Base-by-base conservation (phyloP, 1,139 yeast genomes). In the Scheffersomyces lignicola region DNA sequence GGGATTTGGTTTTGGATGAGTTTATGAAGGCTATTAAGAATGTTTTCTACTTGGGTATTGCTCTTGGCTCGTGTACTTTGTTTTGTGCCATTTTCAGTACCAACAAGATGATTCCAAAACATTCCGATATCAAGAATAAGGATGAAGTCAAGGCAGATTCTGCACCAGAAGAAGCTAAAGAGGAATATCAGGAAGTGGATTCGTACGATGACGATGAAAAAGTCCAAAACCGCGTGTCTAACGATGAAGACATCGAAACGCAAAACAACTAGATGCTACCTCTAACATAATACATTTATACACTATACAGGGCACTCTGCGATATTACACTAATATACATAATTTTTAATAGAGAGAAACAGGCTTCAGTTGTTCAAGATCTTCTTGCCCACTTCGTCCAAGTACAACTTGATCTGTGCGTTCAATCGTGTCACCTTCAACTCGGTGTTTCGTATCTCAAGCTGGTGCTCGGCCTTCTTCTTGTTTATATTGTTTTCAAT, bases 401-500 rank as follows among this genome's bases (percentile, higher is more conserved):
- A 54, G 35, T 52, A 52, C 6, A 45, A 40, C 40, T 65, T 63
- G 24, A 82, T 62, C 44, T 76, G 83, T 3, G 76, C 62, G 46
- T 75, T 76, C 38, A 83, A 62, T 39, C 73, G 67, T 23, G 74
- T 73, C 25, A 80, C 66, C 45, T 80, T 84, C 33, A 67, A 52
- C 37, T 73, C 76, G 8, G 80, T 71, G 25, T 69, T 75, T 39
- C 73, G 67, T 39, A 72, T 69, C 44, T 83, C 90, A 29, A 54
- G 55, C 40, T 79, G 80, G 41, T 73, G 74, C 14, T 69, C 72
- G 25, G 57, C 58, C 40, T 65, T 60, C 49, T 72, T 51, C 16
- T 63, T 64, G 14, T 58, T 54, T 45, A 77, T 76, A 41, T 67
- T 69, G 32, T 62, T 61, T 49, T 77, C 79, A 31, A 78, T 66